phyloP scores from a whole-genome alignment of 768 basidiomycete genomes.

The Tricholoma terreum region DNA sequence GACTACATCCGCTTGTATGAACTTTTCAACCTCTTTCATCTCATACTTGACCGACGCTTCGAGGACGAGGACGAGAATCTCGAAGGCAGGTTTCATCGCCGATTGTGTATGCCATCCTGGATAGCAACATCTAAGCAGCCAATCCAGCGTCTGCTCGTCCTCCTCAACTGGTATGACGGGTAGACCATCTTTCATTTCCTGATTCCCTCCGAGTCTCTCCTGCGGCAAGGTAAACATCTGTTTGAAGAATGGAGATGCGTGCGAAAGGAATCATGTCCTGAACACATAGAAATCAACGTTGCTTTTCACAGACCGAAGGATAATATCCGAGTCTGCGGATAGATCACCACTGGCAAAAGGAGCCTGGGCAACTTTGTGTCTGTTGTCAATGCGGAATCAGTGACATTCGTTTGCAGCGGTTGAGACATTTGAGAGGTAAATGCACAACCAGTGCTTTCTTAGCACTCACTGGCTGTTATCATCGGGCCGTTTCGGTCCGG shows the following conservation, averaged over 20 bases:
- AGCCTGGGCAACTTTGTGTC: background rate
- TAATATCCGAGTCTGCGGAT: slow-evolving; percentile 5
- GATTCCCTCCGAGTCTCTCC: background rate
- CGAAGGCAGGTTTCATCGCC: background rate
- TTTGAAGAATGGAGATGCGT: slow-evolving; percentile 9
- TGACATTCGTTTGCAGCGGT: background rate
- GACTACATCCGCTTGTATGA: slow-evolving; percentile 12
- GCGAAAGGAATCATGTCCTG: slow-evolving; percentile 4
- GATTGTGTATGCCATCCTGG: background rate
- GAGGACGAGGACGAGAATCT: slow-evolving; percentile 12
- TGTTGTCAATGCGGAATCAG: background rate
- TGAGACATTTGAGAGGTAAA: no score
- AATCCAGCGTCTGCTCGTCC: slow-evolving; percentile 2
- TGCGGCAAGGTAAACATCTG: slow-evolving; percentile 7
- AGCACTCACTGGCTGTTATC: no score
- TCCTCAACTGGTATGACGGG: slow-evolving; percentile 6
- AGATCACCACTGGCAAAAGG: slow-evolving; percentile 8
- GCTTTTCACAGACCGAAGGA: slow-evolving; percentile 4
- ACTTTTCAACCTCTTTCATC: slow-evolving; percentile 19
- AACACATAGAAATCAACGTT: slow-evolving; percentile 6
- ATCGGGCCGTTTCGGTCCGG: no score
- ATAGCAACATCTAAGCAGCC: background rate
- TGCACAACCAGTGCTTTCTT: no score
- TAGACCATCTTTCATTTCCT: slow-evolving; percentile 8
- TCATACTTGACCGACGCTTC: slow-evolving; percentile 20